A percentile compares a stretch with the other conserved stretches of the same genome.
phyloP scores from a whole-genome alignment of 140 eudicot genomes.

The Anethum foeniculum region DNA sequence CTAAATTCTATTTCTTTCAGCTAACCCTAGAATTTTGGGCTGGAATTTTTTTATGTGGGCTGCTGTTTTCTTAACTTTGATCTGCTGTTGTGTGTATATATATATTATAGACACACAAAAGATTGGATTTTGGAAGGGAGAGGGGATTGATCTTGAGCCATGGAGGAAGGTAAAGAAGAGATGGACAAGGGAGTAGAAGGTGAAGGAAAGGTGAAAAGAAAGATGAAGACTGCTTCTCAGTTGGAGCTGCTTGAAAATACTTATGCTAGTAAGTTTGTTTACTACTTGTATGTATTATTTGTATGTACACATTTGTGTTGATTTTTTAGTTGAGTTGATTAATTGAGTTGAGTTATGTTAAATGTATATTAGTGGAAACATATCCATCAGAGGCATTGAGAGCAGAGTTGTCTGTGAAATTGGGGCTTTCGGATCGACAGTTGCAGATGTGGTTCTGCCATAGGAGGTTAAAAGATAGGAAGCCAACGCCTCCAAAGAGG shows the following conservation, averaged over 20 bases:
- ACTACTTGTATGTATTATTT: background rate
- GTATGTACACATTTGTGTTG: background rate
- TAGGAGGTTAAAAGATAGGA: constrained; percentile 77
- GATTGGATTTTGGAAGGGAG: constrained; percentile 9
- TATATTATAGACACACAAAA: constrained; percentile 11
- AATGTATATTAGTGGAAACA: constrained; percentile 40
- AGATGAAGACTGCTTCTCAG: constrained; percentile 92
- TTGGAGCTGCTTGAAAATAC: constrained; percentile 81
- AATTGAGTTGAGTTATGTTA: constrained; percentile 2
- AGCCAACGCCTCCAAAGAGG: constrained; percentile 42
- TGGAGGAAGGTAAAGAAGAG: constrained; percentile 35
- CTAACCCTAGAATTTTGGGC: constrained; percentile 30
- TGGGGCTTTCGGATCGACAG: constrained; percentile 86
- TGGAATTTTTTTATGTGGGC: background rate
- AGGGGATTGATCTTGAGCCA: constrained; percentile 15
- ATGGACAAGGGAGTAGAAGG: constrained; percentile 35
- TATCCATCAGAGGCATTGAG: constrained; percentile 77
- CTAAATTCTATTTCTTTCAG: constrained; percentile 17
- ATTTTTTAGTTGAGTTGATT: constrained; percentile 7
- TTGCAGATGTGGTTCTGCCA: constrained; percentile 99
- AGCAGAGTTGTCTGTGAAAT: constrained; percentile 59
- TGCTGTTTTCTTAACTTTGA: background rate
- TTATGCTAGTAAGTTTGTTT: constrained; percentile 58
- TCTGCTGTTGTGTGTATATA: constrained; percentile 7
- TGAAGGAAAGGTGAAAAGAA: constrained; percentile 66